Conservation (phyloP, 768 basidiomycete genomes). For the Xerocomellus intermedius region DNA sequence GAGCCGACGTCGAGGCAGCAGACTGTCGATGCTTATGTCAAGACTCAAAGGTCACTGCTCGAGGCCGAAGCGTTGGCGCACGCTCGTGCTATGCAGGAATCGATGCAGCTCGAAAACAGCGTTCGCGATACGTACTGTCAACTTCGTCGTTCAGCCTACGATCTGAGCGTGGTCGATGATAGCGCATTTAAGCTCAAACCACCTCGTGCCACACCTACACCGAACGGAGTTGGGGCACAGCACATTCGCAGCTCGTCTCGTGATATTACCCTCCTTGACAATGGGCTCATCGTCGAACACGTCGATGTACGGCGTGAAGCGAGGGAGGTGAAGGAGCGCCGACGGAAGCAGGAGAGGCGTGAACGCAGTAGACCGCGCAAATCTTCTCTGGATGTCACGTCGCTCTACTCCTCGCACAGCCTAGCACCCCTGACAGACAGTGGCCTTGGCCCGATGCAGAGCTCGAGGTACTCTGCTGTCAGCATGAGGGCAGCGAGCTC, state of each 20-base stretch:
- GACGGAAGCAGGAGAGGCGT: constrained; percentile 66
- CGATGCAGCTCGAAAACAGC: constrained; percentile 67
- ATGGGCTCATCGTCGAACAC: constrained; percentile 87
- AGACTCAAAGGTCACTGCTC: constrained; percentile 73
- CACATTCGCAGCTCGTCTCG: constrained; percentile 55
- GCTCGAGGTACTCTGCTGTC: constrained; percentile 58
- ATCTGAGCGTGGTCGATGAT: constrained; percentile 50
- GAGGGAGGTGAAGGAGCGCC: constrained; percentile 67
- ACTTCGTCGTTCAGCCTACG: constrained; percentile 75
- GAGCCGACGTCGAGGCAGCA: constrained; percentile 85
- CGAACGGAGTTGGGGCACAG: constrained; percentile 35
- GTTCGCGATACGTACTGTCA: constrained; percentile 82
- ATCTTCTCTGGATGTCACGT: constrained; percentile 71
- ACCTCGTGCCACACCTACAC: constrained; percentile 39
- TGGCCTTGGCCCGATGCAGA: constrained; percentile 52
- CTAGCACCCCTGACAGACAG: constrained; percentile 54
- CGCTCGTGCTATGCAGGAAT: constrained; percentile 75
- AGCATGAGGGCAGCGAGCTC: constrained; percentile 62
- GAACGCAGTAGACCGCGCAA: constrained; percentile 59
- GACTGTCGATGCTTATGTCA: constrained; percentile 79
- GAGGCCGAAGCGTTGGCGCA: constrained; percentile 82
- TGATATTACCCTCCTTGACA: constrained; percentile 80
- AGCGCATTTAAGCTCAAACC: constrained; percentile 72
- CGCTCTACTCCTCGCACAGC: constrained; percentile 68
- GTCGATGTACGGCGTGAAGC: constrained; percentile 82